A percentile compares a stretch with the other conserved stretches of the same genome.
These are phyloP conservation scores for Lodderomyces elongisporus DNA, from an alignment of 1,139 yeast genomes.

Conservation along the genomic window DNA sequence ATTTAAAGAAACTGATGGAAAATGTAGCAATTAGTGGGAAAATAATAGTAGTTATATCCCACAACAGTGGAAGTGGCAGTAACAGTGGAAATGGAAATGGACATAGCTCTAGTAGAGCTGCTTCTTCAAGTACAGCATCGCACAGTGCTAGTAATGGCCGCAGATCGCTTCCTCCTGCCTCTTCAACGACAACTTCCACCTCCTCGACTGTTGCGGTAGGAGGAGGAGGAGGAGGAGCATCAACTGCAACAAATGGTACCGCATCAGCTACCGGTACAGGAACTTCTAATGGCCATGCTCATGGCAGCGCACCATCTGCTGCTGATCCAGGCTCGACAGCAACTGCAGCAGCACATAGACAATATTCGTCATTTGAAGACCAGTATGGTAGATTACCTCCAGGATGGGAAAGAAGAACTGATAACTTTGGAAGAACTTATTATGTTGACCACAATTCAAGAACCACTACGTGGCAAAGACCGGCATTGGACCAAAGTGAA, in stretches of 20 bases:
- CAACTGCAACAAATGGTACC: slow-evolving; percentile 5
- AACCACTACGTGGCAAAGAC: slow-evolving; percentile 98
- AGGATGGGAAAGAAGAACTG: slow-evolving; percentile 99
- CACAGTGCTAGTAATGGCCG: slow-evolving; percentile 8
- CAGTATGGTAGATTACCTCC: slow-evolving; percentile 95
- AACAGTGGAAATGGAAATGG: too few relatives aligned
- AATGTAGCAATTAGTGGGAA: slow-evolving; percentile 90
- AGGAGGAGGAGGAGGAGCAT: slow-evolving; percentile 10
- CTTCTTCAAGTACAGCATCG: slow-evolving; percentile 7
- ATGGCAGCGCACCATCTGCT: slow-evolving; percentile 14
- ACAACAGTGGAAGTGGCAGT: slow-evolving; percentile 14
- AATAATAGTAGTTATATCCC: slow-evolving; percentile 70
- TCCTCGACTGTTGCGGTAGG: slow-evolving; percentile 7
- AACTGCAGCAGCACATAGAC: slow-evolving; percentile 38
- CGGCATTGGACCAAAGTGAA: slow-evolving; percentile 68
- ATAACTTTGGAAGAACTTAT: slow-evolving; percentile 93
- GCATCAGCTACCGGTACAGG: slow-evolving; percentile 10
- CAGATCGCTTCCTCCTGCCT: slow-evolving; percentile 10
- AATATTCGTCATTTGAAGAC: slow-evolving; percentile 90
- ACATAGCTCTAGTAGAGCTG: slow-evolving; percentile 4
- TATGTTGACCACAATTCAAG: slow-evolving; percentile 97
- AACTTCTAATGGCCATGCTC: slow-evolving; percentile 5
- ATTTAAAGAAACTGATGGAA: slow-evolving; percentile 86
- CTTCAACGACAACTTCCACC: slow-evolving; percentile 16
- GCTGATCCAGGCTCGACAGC: slow-evolving; percentile 14